Base-by-base conservation (phyloP, 345 rosid species). In the Tarenaya hassleriana region DNA sequence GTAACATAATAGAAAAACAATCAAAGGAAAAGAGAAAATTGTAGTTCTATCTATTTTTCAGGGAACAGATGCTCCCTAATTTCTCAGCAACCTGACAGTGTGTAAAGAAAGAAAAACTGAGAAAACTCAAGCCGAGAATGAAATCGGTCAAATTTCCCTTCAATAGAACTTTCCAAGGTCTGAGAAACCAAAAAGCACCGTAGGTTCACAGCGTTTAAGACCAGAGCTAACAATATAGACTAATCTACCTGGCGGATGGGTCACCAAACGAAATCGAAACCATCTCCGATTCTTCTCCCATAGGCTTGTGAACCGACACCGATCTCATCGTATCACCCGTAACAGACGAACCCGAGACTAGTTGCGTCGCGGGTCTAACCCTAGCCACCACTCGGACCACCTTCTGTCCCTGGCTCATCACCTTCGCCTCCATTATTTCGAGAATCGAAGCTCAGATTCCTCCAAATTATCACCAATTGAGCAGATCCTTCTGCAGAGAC, bases 331-430 rank as follows among this genome's bases (percentile, higher is more conserved):
- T 39, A 31, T 31, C 41, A 10, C 37, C 40, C 16, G 7, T 15
- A 4, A 44, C 38, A 15, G 68, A 46, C 1, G 64, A 17, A 33
- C 43, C 53, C 12, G 37, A 16, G 37, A 51, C 69, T 10, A 34
- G 70, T 58, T 73, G 73, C 34, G 64, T 42, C 7, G 55, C 63
- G 2, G 74, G 64, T 53, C 71, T 67, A 60, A 88, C 65, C 66
- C 77, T 88, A 20, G 88, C 94, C 10, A 82, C 68, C 41, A 84
- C 80, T 8, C 94, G 80, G 10, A 73, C 60, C 7, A 34, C 7
- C n/a, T 59, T 59, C 15, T 29, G 63, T 10, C 52, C 57, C 27
- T 20, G 37, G 61, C 34, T 50, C 46, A 9, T 33, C 51, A 43
- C 10, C 10, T 39, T 66, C 16, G 18, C 46, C 43, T 66, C 70